Base-by-base conservation (phyloP, 225 moss, liverwort and hornwort genomes). In the Ulota crispa region DNA sequence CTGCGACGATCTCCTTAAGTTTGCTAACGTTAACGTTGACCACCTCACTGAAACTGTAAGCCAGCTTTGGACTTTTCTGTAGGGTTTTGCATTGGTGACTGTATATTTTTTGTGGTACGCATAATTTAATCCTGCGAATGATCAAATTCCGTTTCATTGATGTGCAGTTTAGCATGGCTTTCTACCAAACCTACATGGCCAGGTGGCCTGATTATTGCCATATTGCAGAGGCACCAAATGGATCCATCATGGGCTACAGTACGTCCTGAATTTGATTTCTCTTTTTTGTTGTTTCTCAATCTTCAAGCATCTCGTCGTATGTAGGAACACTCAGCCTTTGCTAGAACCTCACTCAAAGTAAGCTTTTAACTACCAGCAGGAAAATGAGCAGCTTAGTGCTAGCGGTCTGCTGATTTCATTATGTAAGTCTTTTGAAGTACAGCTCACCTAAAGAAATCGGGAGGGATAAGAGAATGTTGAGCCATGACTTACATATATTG, bases 191-290 rank as follows among this genome's bases (percentile, higher is more conserved):
- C 21, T 96, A 94, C 72, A 86, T 92, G 53, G 93, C 94, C 10
- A 88, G 85, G 75, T 96, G 92, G 92, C 93, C 93, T 3, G 93
- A 96, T 78, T 94, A 93, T 85, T 94, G 92, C 76, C 94, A 96
- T 76, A 79, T 86, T 4, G 92, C 91, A 23, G 87, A 91, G 52
- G 89, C 91, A 21, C 86, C 94, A 27, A 88, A 86, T 68, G 83
- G 88, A 52, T 68, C 74, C 73, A 91, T 96, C 82, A 94, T 92
- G 96, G 94, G 92, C 28, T 96, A 91, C 31, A 79, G 86, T 86
- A 82, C 4, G 68, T 43, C 21, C 23, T 15, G 28, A 63, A 13
- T 36, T 23, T 7, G 34, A 45, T 72, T 21, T 36, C 13, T 31
- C 59, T 27, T 41, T 24, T 36, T 19, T 5, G 21, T 78, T 11